Base-by-base conservation (phyloP, 257 asterid species). In the Scutellaria baicalensis region DNA sequence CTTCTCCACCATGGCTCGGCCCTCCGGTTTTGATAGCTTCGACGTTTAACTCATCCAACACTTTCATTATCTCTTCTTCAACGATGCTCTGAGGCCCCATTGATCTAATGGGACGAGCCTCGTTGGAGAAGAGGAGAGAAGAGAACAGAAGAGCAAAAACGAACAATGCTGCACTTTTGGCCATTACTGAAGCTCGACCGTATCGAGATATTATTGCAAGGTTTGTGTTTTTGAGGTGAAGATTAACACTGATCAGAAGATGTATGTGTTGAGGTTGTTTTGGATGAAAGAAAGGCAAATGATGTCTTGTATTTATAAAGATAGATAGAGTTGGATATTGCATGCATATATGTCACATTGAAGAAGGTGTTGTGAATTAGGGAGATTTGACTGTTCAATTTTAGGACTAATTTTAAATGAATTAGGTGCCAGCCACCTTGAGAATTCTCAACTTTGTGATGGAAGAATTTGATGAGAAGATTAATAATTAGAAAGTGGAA, bases 1-100 rank as follows among this genome's bases (percentile, higher is more conserved):
- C 83, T 1, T 72, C 79, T 81, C 85, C 83, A 0, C 76, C 75
- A 3, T 64, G 74, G 40, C 86, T 72, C 18, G 79, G 81, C 16
- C 84, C 80, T 20, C 81, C 80, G 0, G 59, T 76, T 51, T 75
- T 79, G 0, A 75, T 43, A 3, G 75, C 83, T 72, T 75, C 66
- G 3, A 64, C 39, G 35, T 71, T 63, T 3, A 72, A 54, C 1
- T 70, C 68, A 0, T 71, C 59, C 74, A 70, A 59, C 11, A 74
- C 51, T 20, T 69, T 69, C 54, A 14, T 20, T 1, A 74, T 74
- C 18, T 69, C 77, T 35, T 9, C 35, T 1, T 68, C 69, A 0
- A 55, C 35, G 8, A n/a, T 17, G 23, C 57, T 71, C 12, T 21
- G 14, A 9, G 14, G 58, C 69, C 57, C 68, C 36, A 6, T 1